These are phyloP conservation scores for Neurospora sp. DNA, from an alignment of 495 filamentous ascomycete genomes.

Conservation along the genomic window DNA sequence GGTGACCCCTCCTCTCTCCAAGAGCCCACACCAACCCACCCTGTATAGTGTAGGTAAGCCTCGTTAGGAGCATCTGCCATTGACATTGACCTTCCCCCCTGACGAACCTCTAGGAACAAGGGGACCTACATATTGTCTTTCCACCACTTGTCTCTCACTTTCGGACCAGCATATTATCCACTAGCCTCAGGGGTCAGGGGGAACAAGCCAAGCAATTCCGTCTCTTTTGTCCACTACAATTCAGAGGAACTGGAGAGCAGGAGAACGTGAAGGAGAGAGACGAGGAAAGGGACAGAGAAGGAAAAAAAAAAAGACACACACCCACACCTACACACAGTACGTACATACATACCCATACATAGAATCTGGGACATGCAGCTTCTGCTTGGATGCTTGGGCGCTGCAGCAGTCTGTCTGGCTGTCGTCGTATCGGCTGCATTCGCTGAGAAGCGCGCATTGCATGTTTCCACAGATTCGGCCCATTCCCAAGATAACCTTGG, in stretches of 20 bases:
- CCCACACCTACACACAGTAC: neutral
- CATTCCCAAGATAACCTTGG: constrained; percentile 3
- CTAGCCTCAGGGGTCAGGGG: neutral
- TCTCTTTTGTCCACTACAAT: neutral
- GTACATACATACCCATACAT: neutral
- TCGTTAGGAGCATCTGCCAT: neutral
- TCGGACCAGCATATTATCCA: neutral
- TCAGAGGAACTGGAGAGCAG: neutral
- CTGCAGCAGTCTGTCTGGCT: neutral
- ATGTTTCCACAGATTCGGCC: constrained; percentile 14
- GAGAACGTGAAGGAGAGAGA: neutral
- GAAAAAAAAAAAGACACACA: neutral
- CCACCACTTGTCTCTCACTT: neutral
- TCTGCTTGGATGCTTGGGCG: neutral
- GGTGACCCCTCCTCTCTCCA: neutral
- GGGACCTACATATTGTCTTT: neutral
- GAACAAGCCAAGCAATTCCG: neutral
- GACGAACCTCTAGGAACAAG: neutral
- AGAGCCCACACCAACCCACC: neutral
- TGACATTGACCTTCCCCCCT: neutral
- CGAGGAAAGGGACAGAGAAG: neutral
- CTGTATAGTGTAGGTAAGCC: neutral
- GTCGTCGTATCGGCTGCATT: constrained; percentile 11
- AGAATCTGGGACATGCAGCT: constrained; percentile 1
- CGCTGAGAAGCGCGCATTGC: constrained; percentile 15